phyloP scores from a whole-genome alignment of 192 early-diverging fungal genomes.

The Bifiguratus adelaidae region DNA sequence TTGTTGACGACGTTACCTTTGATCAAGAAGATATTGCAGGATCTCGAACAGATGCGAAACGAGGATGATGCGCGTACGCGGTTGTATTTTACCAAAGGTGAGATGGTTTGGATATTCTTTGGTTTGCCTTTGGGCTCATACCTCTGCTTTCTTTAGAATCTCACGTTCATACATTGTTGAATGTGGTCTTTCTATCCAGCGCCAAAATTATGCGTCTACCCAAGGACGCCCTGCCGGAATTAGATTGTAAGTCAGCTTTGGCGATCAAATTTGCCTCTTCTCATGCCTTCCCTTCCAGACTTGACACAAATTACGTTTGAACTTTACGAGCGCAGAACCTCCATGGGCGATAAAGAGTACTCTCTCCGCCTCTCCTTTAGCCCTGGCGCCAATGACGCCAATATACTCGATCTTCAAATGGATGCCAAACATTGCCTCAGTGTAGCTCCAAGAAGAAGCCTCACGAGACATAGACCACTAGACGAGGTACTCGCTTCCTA shows the following conservation, averaged over 20 bases:
- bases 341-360: constrained; percentile 58
- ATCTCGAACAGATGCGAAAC: constrained; percentile 51
- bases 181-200: constrained; percentile 80
- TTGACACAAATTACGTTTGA: constrained; percentile 98
- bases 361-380: constrained; percentile 83
- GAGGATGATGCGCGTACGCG: constrained; percentile 49
- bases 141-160: constrained; percentile 39
- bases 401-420: constrained; percentile 80
- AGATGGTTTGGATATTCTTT: background rate
- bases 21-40: constrained; percentile 66
- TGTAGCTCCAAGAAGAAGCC: constrained; percentile 78
- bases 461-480: constrained; percentile 76
- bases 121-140: background rate
- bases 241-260: constrained; percentile 64
- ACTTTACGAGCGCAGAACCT: constrained; percentile 71
- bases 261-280: background rate
- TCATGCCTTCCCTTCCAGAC: constrained; percentile 30
- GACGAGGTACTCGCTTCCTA: constrained; percentile 54
- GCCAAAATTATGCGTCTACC: constrained; percentile 63
- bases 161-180: constrained; percentile 88
- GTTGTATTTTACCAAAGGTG: constrained; percentile 92
- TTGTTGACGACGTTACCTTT: constrained; percentile 65
- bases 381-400: constrained; percentile 83
- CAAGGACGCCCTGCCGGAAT: constrained; percentile 61
- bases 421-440: constrained; percentile 77